Evolutionary conservation across 257 asterid species (phyloP), one percentile per base, ranked within the genome.

Genomic region (Penstemon eatonii): DNA sequence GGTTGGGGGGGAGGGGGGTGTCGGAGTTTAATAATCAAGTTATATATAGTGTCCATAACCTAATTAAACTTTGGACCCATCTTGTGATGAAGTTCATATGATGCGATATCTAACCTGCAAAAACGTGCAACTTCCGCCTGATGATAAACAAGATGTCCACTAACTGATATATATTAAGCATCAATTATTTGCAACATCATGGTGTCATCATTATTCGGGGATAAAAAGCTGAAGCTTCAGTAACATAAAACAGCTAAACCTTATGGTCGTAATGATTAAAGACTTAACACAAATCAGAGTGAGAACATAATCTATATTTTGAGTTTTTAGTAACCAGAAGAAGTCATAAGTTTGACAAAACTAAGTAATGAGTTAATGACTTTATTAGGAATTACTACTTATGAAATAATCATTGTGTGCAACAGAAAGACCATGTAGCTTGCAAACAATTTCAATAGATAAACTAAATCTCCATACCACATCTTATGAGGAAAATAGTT

Each of bases 401-500:
- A 25, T 25, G 33, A 25, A 25, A 25, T 25, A 25, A 25, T 12
- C 52, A 9, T 12, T 0, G 8, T 10, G n/a, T 49, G 54, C 54
- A 49, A 25, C 54, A 49, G n/a, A 49, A 5, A 49, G n/a, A 49
- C 56, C 37, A 42, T 58, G 39, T 18, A 63, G 46, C 44, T 56
- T 9, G 42, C 15, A 19, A 40, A 63, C 42, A 44, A 54, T 47
- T 69, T 45, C 68, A 62, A 42, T 4, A 70, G 18, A 56, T 66
- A n/a, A 61, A 18, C 15, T 57, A 68, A 37, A 65, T n/a, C n/a
- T 50, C 39, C 33, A 50, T 8, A 51, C 7, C n/a, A 66, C 39
- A 36, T 38, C 45, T 18, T 57, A 56, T 6, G 42, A 36, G 56
- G 47, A 10, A 36, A 50, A 51, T 12, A 70, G 33, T 39, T 60